Evolutionary conservation across 2,329 filamentous ascomycete species (phyloP).

Genomic region (Lasiodiplodia citricola): DNA sequence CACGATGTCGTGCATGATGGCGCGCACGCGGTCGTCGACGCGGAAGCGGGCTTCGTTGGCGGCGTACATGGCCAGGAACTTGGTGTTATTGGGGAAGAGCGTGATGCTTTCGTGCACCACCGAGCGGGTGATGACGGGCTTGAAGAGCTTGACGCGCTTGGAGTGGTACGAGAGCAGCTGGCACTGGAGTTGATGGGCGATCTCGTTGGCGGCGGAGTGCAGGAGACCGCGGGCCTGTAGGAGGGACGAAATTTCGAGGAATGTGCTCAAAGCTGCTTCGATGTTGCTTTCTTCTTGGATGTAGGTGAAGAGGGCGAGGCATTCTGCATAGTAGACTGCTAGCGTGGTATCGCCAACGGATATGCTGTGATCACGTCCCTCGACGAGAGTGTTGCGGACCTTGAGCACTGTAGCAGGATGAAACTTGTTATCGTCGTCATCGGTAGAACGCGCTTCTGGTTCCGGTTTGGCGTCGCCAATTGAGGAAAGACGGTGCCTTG

Average conservation of each 20-base stretch:
- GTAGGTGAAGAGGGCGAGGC: conserved; percentile 71
- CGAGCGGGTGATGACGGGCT: conserved; percentile 68
- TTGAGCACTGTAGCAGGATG: conserved; percentile 31
- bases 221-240: conserved; percentile 35
- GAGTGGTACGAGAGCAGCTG: conserved; percentile 71
- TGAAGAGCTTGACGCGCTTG: conserved; percentile 66
- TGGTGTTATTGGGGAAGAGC: conserved; percentile 75
- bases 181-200: conserved; percentile 71
- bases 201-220: conserved; percentile 57
- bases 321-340: conserved; percentile 64
- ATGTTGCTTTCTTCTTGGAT: conserved; percentile 53
- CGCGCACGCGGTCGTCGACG: conserved; percentile 77
- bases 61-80: conserved; percentile 75
- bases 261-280: conserved; percentile 44
- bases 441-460: neutral
- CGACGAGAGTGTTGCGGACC: conserved; percentile 50
- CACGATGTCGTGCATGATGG: conserved; percentile 58
- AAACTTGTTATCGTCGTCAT: neutral
- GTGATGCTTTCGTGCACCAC: conserved; percentile 65
- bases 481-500: conserved; percentile 42
- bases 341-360: conserved; percentile 47
- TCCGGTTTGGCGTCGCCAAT: conserved; percentile 32
- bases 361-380: conserved; percentile 62
- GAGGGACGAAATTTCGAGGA: conserved; percentile 35
- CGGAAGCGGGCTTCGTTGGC: conserved; percentile 75